Base-by-base conservation (phyloP, 257 asterid species). In the Solanum tarapatanum region DNA sequence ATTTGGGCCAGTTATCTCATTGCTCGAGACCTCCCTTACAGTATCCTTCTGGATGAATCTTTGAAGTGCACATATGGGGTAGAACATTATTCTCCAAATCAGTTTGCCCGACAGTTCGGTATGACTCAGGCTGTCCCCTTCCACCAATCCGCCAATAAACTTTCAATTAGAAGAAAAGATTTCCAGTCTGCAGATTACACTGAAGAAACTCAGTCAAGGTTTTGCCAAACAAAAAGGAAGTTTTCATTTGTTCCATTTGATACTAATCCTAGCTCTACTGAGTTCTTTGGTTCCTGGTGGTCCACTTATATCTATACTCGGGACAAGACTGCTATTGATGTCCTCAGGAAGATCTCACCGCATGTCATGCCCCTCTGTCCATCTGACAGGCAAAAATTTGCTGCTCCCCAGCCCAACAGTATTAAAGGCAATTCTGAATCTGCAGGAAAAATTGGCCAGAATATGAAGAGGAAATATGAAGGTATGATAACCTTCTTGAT, bases 211-310 rank as follows among this genome's bases (percentile, higher is more conserved):
- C 48, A 11, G 17, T 73, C 84, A 28, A 72, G 24, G 69, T 70
- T 69, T 69, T 35, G 9, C 39, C 30, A 23, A 32, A 35, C 23
- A n/a, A 45, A 32, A 74, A 45, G 84, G 24, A 72, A 86, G 35
- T 86, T 86, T 83, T 17, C 33, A 14, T 86, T 86, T 72, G 88
- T 48, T 72, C 68, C 84, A 23, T 72, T 86, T 86, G 24, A 48
- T 51, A 11, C 14, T 10, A 48, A 72, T 70, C 88, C 88, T 6
- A 70, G 23, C 13, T 72, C 88, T 48, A 73, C 58, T 23, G 30
- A 21, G 10, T 73, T 73, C 64, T 86, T 86, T 73, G 84, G n/a
- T 30, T 86, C 84, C 51, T 86, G 84, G 88, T 86, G 88, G 84
- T 86, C 88, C 11, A 33, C 83, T 48, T 86, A 73, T 13, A 72